Evolutionary conservation across 345 rosid species (phyloP).

Genomic region (Pugionium cornutum): DNA sequence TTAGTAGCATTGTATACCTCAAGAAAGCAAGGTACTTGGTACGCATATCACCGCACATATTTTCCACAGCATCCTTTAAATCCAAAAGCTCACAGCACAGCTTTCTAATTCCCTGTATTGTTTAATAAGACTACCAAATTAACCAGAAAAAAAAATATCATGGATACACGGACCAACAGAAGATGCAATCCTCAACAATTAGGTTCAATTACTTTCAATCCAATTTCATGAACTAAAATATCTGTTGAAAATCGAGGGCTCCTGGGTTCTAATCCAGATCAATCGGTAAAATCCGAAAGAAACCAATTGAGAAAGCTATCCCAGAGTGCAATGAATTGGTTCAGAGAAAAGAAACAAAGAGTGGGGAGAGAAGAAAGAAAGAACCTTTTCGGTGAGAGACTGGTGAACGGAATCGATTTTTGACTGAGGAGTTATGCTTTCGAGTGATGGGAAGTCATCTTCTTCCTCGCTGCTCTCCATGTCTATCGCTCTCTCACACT

Average conservation of each 20-base stretch:
- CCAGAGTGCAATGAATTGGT: background rate
- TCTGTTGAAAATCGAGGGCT: slow-evolving; percentile 9
- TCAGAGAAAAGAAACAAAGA: slow-evolving; percentile 5
- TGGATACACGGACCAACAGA: background rate
- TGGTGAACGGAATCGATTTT: slow-evolving; percentile 83
- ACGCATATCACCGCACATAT: slow-evolving; percentile 76
- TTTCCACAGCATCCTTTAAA: slow-evolving; percentile 94
- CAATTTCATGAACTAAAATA: background rate
- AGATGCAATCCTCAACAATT: slow-evolving; percentile 8
- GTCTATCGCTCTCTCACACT: slow-evolving; percentile 16
- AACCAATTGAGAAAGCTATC: slow-evolving; percentile 14
- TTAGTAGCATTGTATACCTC: slow-evolving; percentile 47
- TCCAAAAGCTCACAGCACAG: slow-evolving; percentile 97
- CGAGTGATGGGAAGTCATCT: slow-evolving; percentile 84
- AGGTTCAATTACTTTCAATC: slow-evolving; percentile 1
- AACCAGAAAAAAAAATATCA: background rate
- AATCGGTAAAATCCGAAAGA: slow-evolving; percentile 4
- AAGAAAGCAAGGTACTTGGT: slow-evolving; percentile 83
- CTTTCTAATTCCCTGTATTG: slow-evolving; percentile 81
- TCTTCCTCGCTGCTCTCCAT: slow-evolving; percentile 99
- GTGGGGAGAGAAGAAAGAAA: background rate
- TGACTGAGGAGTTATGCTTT: slow-evolving; percentile 83
- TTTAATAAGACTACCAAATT: background rate
- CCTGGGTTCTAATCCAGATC: slow-evolving; percentile 3
- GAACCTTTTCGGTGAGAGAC: slow-evolving; percentile 87